Percentiles rank a stretch among this genome's conserved stretches.
Conservation (phyloP, 352 stramenopile species). For the Globisporangium yorkense region DNA sequence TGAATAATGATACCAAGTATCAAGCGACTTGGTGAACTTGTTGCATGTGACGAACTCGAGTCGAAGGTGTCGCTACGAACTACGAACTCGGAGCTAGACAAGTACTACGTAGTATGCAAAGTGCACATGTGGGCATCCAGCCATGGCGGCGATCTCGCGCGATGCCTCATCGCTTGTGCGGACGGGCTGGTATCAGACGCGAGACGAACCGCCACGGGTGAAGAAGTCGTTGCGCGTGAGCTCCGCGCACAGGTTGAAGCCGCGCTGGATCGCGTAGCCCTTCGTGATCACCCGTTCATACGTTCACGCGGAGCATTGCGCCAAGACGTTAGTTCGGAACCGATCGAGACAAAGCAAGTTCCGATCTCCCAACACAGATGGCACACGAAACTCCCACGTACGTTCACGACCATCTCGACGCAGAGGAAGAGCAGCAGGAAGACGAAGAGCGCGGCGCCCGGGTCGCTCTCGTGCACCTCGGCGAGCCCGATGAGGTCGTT, state of each 20-base stretch:
- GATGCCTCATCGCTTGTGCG: not conserved
- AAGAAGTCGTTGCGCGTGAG: constrained; percentile 69
- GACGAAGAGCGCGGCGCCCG: constrained; percentile 46
- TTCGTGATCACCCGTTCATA: constrained; percentile 12
- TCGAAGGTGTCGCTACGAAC: no score
- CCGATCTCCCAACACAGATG: no score
- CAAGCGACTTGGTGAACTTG: no score
- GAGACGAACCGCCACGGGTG: constrained; percentile 23
- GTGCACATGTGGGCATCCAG: not conserved
- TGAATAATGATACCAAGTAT: no score
- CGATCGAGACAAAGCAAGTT: no score
- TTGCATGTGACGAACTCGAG: no score
- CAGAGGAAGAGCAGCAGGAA: constrained; percentile 56
- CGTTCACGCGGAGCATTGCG: not conserved
- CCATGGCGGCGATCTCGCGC: no score
- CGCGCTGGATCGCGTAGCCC: constrained; percentile 46
- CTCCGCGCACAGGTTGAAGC: constrained; percentile 59
- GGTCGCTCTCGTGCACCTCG: constrained; percentile 16
- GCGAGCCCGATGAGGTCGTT: constrained; percentile 40
- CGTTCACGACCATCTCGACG: constrained; percentile 53
- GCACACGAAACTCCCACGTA: constrained; percentile 15
- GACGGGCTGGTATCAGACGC: constrained; percentile 3
- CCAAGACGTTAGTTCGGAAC: not conserved
- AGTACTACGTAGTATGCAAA: not conserved
- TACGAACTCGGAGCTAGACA: no score